Percentiles rank a stretch among this genome's conserved stretches.
Evolutionary conservation across 805 yeast genomes (phyloP).

Genomic region (Candida sakaeoensis): DNA sequence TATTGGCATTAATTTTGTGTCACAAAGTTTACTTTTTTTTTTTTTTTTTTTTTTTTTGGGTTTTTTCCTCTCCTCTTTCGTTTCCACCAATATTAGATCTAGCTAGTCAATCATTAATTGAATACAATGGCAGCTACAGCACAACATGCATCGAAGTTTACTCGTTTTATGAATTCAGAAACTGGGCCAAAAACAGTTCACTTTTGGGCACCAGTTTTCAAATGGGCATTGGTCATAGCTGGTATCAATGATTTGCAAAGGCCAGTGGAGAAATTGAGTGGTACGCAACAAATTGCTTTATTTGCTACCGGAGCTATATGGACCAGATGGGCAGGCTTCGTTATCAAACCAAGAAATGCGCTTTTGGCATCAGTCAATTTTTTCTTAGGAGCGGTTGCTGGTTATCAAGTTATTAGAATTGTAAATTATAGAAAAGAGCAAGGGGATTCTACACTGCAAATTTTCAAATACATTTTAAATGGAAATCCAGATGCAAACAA

Average conservation of each 20-base stretch:
- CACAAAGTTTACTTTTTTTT: neutral
- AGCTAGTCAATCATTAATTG: neutral
- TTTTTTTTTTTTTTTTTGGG: slow-evolving; percentile 3
- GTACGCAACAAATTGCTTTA: slow-evolving; percentile 83
- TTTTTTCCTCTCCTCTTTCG: slow-evolving; percentile 1
- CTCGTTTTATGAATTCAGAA: slow-evolving; percentile 72
- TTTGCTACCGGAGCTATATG: slow-evolving; percentile 91
- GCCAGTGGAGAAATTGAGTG: slow-evolving; percentile 89
- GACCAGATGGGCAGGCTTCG: slow-evolving; percentile 95
- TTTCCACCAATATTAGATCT: neutral
- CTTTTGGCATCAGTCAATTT: slow-evolving; percentile 90
- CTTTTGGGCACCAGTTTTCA: slow-evolving; percentile 73
- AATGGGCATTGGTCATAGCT: slow-evolving; percentile 90
- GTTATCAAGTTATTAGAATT: slow-evolving; percentile 74
- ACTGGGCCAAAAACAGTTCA: slow-evolving; percentile 98
- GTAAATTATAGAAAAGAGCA: slow-evolving; percentile 55
- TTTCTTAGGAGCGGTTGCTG: slow-evolving; percentile 88
- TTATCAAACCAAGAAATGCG: slow-evolving; percentile 82
- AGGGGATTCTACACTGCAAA: slow-evolving; percentile 63
- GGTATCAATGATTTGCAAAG: slow-evolving; percentile 83
- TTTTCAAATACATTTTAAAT: slow-evolving; percentile 53
- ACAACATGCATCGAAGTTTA: slow-evolving; percentile 50
- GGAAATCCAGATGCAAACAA: slow-evolving; percentile 30
- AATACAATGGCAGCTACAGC: slow-evolving; percentile 26
- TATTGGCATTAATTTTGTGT: neutral